Percentiles rank a stretch among this genome's conserved stretches.
Evolutionary conservation across 352 stramenopile species (phyloP).

Genomic region (Pythium chondricola): DNA sequence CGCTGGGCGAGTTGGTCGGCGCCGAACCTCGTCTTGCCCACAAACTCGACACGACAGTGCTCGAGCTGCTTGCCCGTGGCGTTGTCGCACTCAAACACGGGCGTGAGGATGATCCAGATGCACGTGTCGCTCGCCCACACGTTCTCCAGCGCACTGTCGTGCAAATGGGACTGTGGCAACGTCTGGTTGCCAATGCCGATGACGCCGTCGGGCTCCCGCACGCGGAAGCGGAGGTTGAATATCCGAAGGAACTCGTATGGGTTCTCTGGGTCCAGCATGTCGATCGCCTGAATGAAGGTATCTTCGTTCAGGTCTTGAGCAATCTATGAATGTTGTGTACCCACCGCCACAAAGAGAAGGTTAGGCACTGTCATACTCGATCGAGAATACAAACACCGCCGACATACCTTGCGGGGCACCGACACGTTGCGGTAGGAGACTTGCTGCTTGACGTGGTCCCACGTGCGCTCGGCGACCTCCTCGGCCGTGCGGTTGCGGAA

Average conservation of each 20-base stretch:
- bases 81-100: conserved; percentile 21
- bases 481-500: conserved; percentile 32
- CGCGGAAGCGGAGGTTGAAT: conserved; percentile 40
- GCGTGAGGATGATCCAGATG: conserved; percentile 34
- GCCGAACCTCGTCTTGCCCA: conserved; percentile 29
- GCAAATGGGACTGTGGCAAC: conserved; percentile 12
- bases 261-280: conserved; percentile 27
- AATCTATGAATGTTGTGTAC: too few species aligned
- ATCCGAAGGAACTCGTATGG: conserved; percentile 23
- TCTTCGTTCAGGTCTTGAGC: conserved; percentile 42
- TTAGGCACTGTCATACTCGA: too few species aligned
- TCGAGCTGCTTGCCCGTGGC: conserved; percentile 14
- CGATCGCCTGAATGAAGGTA: conserved; percentile 39
- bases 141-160: conserved; percentile 7
- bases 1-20: conserved; percentile 18
- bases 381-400: too few species aligned
- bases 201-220: conserved; percentile 30
- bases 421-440: conserved; percentile 32
- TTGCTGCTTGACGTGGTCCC: conserved; percentile 35
- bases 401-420: neutral
- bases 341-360: too few species aligned
- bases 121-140: conserved; percentile 35
- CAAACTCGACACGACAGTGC: conserved; percentile 33
- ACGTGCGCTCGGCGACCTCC: conserved; percentile 31
- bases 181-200: conserved; percentile 34